Conservation (phyloP, 2,329 filamentous ascomycete genomes). For the Fusarium coicis region DNA sequence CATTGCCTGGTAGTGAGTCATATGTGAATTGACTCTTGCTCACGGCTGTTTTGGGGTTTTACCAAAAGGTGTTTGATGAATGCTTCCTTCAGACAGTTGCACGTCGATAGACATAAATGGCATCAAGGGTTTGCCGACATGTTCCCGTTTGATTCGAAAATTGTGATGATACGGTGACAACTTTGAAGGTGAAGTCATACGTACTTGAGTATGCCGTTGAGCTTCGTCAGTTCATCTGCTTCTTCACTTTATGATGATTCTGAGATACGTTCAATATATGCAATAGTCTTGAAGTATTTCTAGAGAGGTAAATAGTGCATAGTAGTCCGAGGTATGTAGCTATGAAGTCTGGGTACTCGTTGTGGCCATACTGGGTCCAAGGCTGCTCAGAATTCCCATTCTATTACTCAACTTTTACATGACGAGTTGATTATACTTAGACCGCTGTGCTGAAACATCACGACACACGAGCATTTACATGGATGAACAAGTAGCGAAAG, state of each 20-base stretch:
- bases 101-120: slow-evolving; percentile 39
- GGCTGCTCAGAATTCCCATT: slow-evolving; percentile 50
- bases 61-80: slow-evolving; percentile 34
- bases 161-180: neutral
- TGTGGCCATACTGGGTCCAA: neutral
- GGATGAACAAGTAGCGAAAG: slow-evolving; percentile 34
- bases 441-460: slow-evolving; percentile 55
- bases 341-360: too few relatives aligned
- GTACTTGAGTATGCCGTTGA: neutral
- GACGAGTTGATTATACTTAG: slow-evolving; percentile 58
- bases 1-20: slow-evolving; percentile 24
- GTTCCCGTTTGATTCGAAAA: neutral
- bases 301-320: neutral
- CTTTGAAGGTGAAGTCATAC: neutral
- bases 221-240: neutral
- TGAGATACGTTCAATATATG: neutral
- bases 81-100: slow-evolving; percentile 24
- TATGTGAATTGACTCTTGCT: neutral
- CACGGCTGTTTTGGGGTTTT: slow-evolving; percentile 36
- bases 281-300: neutral
- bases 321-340: neutral
- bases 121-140: slow-evolving; percentile 17
- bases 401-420: slow-evolving; percentile 58
- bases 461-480: slow-evolving; percentile 16
- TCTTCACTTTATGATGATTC: neutral